Evolutionary conservation across 352 stramenopile species (phyloP), one percentile per base, ranked within the genome.

Genomic region (Phytophthora cactorum): DNA sequence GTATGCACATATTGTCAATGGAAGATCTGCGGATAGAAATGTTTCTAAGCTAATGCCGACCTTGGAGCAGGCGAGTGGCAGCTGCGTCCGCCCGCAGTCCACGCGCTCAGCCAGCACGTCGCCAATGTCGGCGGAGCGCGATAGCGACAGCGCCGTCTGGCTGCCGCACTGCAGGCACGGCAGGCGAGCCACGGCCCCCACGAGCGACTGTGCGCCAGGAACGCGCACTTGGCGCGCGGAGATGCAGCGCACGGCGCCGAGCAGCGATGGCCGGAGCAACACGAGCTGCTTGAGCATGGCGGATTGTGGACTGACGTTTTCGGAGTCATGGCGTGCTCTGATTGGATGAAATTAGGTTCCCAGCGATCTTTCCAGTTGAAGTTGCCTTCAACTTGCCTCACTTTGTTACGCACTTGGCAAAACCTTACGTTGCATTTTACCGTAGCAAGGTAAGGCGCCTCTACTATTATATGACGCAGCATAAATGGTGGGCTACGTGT

Each of bases 51-150:
- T 3, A 45, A 1, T 15, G 15, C 43, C 11, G 22, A 80, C 79
- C 51, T 64, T 46, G 8, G 83, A 90, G 57, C 83, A 91, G 5
- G 79, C 71, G 32, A 91, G 71, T 10, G 69, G 79, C 28, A 91
- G 62, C 14, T 59, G 72, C 10, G 70, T 77, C 29, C 68, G 51
- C 9, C 75, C 27, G 32, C 81, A 89, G 25, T 70, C 60, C 14
- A 73, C 64, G 3, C 70, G 75, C 41, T 66, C 56, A 2, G 63
- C 52, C 44, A 75, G 15, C 29, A 75, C 57, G 54, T 78, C 58
- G 36, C 27, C n/a, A 10, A 75, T 63, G 36, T 68, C 66, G 9
- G 57, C 46, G 31, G 62, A 73, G 25, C 43, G 66, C 28, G 56
- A 64, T 28, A 66, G 70, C 15, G 60, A 65, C 17, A 70, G 22